Percentiles rank a stretch among this genome's conserved stretches.
These are phyloP conservation scores for Talaromyces islandicus DNA, from an alignment of 2,329 filamentous ascomycete species.

Conservation along the genomic window DNA sequence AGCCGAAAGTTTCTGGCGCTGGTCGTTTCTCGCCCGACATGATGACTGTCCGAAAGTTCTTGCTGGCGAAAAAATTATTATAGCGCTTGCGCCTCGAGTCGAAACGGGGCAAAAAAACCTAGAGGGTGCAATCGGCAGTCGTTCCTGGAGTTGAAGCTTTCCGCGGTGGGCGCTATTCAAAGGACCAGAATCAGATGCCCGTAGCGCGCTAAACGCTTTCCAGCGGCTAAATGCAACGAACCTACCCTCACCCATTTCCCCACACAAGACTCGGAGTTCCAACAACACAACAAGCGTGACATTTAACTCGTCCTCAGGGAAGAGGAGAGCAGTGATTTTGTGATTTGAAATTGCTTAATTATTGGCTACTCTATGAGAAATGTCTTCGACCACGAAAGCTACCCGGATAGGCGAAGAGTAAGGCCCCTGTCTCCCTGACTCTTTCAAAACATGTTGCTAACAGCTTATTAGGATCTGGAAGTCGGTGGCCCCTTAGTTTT, in stretches of 20 bases:
- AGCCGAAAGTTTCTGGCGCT: constrained; percentile 75
- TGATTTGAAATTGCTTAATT: neutral
- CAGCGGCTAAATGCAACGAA: constrained; percentile 3
- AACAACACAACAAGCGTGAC: neutral
- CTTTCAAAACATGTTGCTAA: neutral
- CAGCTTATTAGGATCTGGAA: constrained; percentile 70
- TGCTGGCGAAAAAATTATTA: neutral
- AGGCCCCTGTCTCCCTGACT: constrained; percentile 27
- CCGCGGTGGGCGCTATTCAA: neutral
- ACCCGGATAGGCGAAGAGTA: constrained; percentile 70
- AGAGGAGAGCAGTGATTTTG: neutral
- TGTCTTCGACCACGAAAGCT: constrained; percentile 59
- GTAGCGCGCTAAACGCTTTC: constrained; percentile 20
- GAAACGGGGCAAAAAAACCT: neutral
- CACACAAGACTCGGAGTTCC: constrained; percentile 1
- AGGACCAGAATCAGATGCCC: neutral
- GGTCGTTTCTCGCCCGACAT: constrained; percentile 94
- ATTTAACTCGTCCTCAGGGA: neutral
- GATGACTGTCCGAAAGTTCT: constrained; percentile 13
- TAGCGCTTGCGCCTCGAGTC: neutral
- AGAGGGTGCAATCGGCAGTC: neutral
- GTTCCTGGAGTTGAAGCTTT: neutral
- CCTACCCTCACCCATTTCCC: neutral
- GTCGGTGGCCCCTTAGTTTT: constrained; percentile 55
- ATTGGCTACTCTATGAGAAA: neutral